Conservation (phyloP, 352 stramenopile species). For the Phytophthora pistaciae region DNA sequence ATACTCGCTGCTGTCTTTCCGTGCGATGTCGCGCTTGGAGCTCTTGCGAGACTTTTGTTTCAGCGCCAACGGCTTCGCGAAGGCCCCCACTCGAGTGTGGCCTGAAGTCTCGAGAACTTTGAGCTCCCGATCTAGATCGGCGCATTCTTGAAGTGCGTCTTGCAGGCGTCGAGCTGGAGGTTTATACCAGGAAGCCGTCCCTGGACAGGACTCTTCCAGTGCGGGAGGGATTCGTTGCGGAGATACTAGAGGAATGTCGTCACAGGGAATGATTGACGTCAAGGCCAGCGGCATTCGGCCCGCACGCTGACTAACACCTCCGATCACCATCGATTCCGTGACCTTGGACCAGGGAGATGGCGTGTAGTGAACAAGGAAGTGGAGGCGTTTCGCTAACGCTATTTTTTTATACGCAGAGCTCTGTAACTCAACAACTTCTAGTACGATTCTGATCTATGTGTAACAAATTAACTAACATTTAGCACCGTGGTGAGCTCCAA, state of each 20-base stretch:
- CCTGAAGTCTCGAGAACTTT: conserved; percentile 74
- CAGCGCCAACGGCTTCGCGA: conserved; percentile 57
- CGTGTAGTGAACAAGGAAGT: not conserved
- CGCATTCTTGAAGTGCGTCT: conserved; percentile 33
- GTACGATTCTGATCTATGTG: too few species aligned
- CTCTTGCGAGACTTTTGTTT: conserved; percentile 21
- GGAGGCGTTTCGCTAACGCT: conserved; percentile 17
- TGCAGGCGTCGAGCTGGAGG: conserved; percentile 29
- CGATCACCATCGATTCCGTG: conserved; percentile 15
- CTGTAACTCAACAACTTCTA: not conserved
- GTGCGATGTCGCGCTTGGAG: conserved; percentile 1
- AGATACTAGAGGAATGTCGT: conserved; percentile 26
- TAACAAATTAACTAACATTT: conserved; percentile 48
- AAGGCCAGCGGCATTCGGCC: conserved; percentile 30
- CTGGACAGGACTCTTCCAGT: not conserved
- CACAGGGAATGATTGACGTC: conserved; percentile 18
- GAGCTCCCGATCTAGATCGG: conserved; percentile 52
- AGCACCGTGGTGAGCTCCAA: conserved; percentile 44
- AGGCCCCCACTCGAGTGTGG: conserved; percentile 62
- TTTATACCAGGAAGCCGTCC: conserved; percentile 23
- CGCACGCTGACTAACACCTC: conserved; percentile 8
- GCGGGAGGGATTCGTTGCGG: conserved; percentile 22
- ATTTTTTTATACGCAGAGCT: not conserved
- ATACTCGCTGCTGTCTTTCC: not conserved
- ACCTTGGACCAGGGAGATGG: not conserved